phyloP scores from a whole-genome alignment of 164 flowering plant genomes.

The Magnolia kwangsiensis region DNA sequence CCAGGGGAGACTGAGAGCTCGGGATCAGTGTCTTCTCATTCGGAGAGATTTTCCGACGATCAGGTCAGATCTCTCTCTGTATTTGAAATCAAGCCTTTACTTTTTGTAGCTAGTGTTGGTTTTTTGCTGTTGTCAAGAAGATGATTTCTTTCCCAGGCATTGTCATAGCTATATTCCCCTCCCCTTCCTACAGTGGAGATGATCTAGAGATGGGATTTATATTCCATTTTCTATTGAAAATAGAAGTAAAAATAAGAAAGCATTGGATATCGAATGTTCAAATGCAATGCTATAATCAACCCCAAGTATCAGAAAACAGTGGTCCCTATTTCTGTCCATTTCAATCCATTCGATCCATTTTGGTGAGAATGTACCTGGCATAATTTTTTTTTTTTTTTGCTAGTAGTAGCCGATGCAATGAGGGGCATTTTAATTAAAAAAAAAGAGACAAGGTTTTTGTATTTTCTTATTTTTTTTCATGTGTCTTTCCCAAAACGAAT shows the following conservation, averaged over 20 bases:
- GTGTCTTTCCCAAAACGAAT: too few relatives aligned
- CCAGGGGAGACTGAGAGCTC: slow-evolving; percentile 62
- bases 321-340: neutral
- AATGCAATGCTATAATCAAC: neutral
- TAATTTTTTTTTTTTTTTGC: too few relatives aligned
- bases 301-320: neutral
- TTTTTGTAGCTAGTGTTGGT: neutral
- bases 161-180: neutral
- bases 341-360: neutral
- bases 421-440: too few relatives aligned
- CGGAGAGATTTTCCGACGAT: slow-evolving; percentile 54
- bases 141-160: neutral
- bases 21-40: slow-evolving; percentile 54
- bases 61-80: slow-evolving; percentile 29
- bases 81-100: neutral
- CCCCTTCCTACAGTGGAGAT: too few relatives aligned
- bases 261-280: neutral
- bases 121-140: neutral
- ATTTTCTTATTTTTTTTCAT: too few relatives aligned
- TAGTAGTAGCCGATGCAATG: too few relatives aligned
- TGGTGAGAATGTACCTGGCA: too few relatives aligned
- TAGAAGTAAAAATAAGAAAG: too few relatives aligned
- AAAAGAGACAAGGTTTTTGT: too few relatives aligned
- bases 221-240: neutral
- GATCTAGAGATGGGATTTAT: neutral